Conservation (phyloP, 1,139 yeast species). For the Diutina rugosa region DNA sequence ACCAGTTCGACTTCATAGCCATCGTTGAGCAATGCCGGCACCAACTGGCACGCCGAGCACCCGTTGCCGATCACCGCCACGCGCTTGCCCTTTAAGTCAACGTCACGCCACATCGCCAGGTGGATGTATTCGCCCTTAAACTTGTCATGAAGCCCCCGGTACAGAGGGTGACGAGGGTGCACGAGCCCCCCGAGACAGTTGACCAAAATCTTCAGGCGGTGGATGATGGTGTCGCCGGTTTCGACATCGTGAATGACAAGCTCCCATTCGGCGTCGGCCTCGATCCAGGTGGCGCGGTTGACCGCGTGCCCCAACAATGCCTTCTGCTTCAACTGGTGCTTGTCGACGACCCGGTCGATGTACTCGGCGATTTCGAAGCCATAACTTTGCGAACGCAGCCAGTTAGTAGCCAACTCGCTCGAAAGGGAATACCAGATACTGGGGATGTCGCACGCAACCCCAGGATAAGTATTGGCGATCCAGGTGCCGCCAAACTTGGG, state of each 20-base stretch:
- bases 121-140: conserved; percentile 36
- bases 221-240: conserved; percentile 16
- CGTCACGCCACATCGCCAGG: conserved; percentile 26
- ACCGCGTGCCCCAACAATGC: conserved; percentile 19
- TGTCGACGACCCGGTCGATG: conserved; percentile 24
- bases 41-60: conserved; percentile 13
- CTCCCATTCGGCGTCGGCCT: conserved; percentile 18
- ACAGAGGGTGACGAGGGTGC: conserved; percentile 16
- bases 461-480: conserved; percentile 43
- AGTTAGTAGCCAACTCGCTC: conserved; percentile 25
- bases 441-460: conserved; percentile 41
- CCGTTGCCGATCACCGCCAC: conserved; percentile 15
- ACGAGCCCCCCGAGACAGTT: conserved; percentile 30
- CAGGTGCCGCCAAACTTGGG: conserved; percentile 39
- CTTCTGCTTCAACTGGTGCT: conserved; percentile 18
- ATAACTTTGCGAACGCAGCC: conserved; percentile 35
- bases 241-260: conserved; percentile 19
- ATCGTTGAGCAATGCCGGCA: conserved; percentile 15
- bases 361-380: conserved; percentile 37
- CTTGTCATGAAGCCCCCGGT: conserved; percentile 20
- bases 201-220: conserved; percentile 18
- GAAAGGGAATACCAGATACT: conserved; percentile 34
- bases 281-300: conserved; percentile 17
- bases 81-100: conserved; percentile 6
- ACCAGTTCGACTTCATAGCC: conserved; percentile 16